Evolutionary conservation across 495 filamentous ascomycete species (phyloP), one percentile per base, ranked within the genome.

Genomic region (Penicillium atrosanguineum): DNA sequence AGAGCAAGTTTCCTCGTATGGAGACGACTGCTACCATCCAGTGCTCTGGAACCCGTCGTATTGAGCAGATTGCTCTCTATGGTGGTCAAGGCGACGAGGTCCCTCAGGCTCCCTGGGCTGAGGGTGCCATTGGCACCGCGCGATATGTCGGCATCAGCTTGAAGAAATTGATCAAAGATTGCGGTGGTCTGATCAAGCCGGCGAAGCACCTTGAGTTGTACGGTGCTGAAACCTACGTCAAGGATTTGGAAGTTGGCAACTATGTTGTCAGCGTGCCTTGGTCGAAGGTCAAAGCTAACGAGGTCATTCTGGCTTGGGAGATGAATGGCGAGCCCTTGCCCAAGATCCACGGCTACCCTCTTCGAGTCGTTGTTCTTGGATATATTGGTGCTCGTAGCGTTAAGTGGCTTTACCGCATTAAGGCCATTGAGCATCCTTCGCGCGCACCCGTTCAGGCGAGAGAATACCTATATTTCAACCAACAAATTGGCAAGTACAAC

Each of bases 241-340:
- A 87, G 57, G 79, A 80, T 58, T 72, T 79, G 23, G 64, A 83
- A 21, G 79, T 80, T 6, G 75, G 76, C 63, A 87, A 87, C 65
- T 89, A 87, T 57, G 70, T 77, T 39, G 82, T 87, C 31, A 79
- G 74, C 37, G 79, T 86, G 1, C 86, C 85, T 0, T 84, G 76
- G 72, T 77, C 79, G 14, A 87, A 87, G 65, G 83, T 87, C 29
- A 83, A 81, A 57, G 65, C 69, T 11, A 74, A 86, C 59, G 85
- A 89, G 54, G 85, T 87, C 21, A 72, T 89, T 49, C 75, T 88
- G 4, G 83, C 82, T 0, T 88, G 80, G 80, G 85, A 86, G 56
- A 87, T 87, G 85, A 88, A 89, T 46, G 85, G 80, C 26, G 68
- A 84, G 51, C 80, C 81, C 0, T 72, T 89, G 1, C 86, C 86